Percentiles rank a stretch among this genome's conserved stretches.
Evolutionary conservation across 1,284 basidiomycete species (phyloP).

Genomic region (Tremellales sp.): DNA sequence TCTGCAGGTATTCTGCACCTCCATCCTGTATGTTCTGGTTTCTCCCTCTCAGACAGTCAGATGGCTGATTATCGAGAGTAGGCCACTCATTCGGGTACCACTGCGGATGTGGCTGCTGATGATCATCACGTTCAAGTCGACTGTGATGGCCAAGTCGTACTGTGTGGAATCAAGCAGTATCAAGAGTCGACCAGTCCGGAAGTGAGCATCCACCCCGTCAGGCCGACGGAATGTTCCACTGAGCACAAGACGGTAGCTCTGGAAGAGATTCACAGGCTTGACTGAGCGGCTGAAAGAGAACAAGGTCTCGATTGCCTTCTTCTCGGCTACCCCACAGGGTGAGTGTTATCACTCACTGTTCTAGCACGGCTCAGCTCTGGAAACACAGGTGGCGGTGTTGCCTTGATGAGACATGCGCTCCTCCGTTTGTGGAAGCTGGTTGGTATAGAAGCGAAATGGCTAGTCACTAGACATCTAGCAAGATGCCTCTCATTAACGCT

Average conservation of each 20-base stretch:
- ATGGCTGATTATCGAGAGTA: slow-evolving; percentile 4
- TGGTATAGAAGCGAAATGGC: slow-evolving; percentile 75
- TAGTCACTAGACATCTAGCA: slow-evolving; percentile 26
- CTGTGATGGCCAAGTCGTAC: slow-evolving; percentile 30
- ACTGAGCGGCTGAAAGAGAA: slow-evolving; percentile 75
- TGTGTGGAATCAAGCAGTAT: slow-evolving; percentile 39
- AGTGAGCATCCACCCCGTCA: slow-evolving; percentile 14
- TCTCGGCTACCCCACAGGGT: slow-evolving; percentile 85
- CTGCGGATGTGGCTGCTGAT: slow-evolving; percentile 20
- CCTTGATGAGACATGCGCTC: slow-evolving; percentile 83
- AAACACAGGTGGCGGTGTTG: slow-evolving; percentile 65
- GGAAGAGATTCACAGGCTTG: slow-evolving; percentile 58
- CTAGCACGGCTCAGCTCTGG: slow-evolving; percentile 3
- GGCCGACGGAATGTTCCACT: slow-evolving; percentile 2
- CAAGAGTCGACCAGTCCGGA: slow-evolving; percentile 35
- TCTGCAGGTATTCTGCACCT: slow-evolving; percentile 34
- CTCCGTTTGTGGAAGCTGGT: slow-evolving; percentile 72
- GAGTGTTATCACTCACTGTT: slow-evolving; percentile 50
- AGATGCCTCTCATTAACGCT: not conserved
- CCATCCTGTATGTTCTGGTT: slow-evolving; percentile 27
- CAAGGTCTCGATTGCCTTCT: slow-evolving; percentile 80
- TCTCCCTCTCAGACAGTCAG: not conserved
- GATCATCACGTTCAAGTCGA: slow-evolving; percentile 43
- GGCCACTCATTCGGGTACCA: slow-evolving; percentile 41
- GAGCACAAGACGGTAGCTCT: slow-evolving; percentile 19